A percentile compares a stretch with the other conserved stretches of the same genome.
Conservation (phyloP, 2,329 filamentous ascomycete genomes). For the Rhynchosporium agropyri region DNA sequence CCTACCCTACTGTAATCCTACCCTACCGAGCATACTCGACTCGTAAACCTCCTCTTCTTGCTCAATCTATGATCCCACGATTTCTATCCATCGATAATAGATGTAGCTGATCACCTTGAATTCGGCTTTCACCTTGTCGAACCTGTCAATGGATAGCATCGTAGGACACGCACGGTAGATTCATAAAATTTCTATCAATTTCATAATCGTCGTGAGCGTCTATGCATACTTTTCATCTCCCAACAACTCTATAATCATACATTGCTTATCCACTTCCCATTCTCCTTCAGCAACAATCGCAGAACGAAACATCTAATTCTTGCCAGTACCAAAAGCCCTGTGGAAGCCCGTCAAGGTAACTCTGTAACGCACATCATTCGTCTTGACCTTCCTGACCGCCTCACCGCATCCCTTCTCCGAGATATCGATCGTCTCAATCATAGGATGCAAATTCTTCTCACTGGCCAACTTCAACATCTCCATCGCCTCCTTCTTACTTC, state of each 20-base stretch:
- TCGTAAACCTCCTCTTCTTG: too few species aligned
- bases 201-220: background rate
- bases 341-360: conserved; percentile 71
- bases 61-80: too few species aligned
- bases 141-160: too few species aligned
- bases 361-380: conserved; percentile 72
- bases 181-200: background rate
- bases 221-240: too few species aligned
- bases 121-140: too few species aligned
- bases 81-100: too few species aligned
- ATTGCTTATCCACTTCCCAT: background rate
- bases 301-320: conserved; percentile 5
- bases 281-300: background rate
- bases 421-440: conserved; percentile 53
- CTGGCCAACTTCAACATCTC: conserved; percentile 61
- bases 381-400: conserved; percentile 69
- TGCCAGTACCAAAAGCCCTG: conserved; percentile 57
- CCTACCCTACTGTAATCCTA: too few species aligned
- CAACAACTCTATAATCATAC: background rate
- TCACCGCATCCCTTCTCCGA: conserved; percentile 66
- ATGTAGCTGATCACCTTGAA: too few species aligned
- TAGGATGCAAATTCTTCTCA: conserved; percentile 56
- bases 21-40: too few species aligned
- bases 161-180: background rate
- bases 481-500: conserved; percentile 60